Evolutionary conservation across 768 basidiomycete species (phyloP).

Genomic region (Hygrophoropsis aurantiaca): DNA sequence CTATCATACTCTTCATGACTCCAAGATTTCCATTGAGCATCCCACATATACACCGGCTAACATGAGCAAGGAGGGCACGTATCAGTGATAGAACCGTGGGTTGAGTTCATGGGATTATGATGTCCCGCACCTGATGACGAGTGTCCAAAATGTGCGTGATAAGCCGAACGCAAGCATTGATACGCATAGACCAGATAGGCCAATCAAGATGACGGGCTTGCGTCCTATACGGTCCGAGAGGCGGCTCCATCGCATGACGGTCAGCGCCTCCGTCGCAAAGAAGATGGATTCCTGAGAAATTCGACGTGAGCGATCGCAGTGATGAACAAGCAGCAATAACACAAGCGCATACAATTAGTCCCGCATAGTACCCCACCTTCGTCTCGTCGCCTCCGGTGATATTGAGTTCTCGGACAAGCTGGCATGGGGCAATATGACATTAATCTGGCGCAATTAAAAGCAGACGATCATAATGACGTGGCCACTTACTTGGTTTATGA

Average conservation of each 20-base stretch:
- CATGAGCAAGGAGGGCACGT: too few relatives aligned
- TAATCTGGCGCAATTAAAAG: background rate
- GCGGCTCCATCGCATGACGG: conserved; percentile 49
- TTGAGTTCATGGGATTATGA: too few relatives aligned
- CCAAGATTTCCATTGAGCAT: conserved; percentile 38
- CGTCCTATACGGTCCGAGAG: too few relatives aligned
- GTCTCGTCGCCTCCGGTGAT: conserved; percentile 62
- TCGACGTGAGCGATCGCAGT: conserved; percentile 4
- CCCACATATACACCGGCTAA: conserved; percentile 36
- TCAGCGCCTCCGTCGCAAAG: conserved; percentile 45
- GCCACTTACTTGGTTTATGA: too few relatives aligned
- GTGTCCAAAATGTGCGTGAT: conserved; percentile 64
- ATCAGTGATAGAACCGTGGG: too few relatives aligned
- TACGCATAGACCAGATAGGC: conserved; percentile 57
- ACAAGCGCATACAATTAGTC: conserved; percentile 45
- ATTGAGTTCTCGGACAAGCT: conserved; percentile 65
- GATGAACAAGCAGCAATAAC: background rate
- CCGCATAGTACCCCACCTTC: conserved; percentile 70
- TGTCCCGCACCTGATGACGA: too few relatives aligned
- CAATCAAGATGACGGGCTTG: conserved; percentile 50
- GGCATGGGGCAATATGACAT: background rate
- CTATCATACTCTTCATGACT: too few relatives aligned
- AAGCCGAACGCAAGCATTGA: conserved; percentile 75
- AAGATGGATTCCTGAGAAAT: conserved; percentile 43
- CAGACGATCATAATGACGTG: background rate